These are phyloP conservation scores for Fusarium drepaniforme DNA, from an alignment of 2,329 filamentous ascomycete species.

Conservation along the genomic window DNA sequence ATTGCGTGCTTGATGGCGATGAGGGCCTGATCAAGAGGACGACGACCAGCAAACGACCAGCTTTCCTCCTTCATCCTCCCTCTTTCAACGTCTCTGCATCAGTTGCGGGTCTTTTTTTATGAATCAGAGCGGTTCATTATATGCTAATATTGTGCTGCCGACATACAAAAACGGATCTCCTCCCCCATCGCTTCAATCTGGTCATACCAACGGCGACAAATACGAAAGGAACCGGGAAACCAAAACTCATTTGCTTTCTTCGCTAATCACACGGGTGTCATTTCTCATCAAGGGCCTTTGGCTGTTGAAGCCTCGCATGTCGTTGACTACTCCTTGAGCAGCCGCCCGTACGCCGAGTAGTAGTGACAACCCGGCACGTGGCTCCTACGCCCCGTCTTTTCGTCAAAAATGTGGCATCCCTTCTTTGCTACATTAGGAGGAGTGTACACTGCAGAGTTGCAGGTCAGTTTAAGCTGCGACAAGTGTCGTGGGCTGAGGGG, in stretches of 20 bases:
- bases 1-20: slow-evolving; percentile 36
- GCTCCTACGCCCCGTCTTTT: slow-evolving; percentile 78
- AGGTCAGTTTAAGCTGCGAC: slow-evolving; percentile 46
- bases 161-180: slow-evolving; percentile 6
- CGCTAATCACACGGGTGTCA: slow-evolving; percentile 37
- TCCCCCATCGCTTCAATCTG: slow-evolving; percentile 11
- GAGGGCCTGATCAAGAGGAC: slow-evolving; percentile 16
- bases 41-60: slow-evolving; percentile 9
- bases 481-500: slow-evolving; percentile 43
- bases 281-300: slow-evolving; percentile 32
- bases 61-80: slow-evolving; percentile 34
- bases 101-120: slow-evolving; percentile 32
- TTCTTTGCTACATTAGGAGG: slow-evolving; percentile 88
- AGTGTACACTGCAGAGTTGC: slow-evolving; percentile 73
- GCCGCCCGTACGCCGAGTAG: slow-evolving; percentile 73
- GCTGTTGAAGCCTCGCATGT: slow-evolving; percentile 10
- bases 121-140: slow-evolving; percentile 27
- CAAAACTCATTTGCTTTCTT: slow-evolving; percentile 12
- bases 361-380: slow-evolving; percentile 79
- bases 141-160: slow-evolving; percentile 32
- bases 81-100: slow-evolving; percentile 23
- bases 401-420: slow-evolving; percentile 86
- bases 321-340: slow-evolving; percentile 53
- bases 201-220: slow-evolving; percentile 10
- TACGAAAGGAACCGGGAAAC: slow-evolving; percentile 7